Evolutionary conservation across 352 stramenopile species (phyloP).

Genomic region (Pythium angustatum): DNA sequence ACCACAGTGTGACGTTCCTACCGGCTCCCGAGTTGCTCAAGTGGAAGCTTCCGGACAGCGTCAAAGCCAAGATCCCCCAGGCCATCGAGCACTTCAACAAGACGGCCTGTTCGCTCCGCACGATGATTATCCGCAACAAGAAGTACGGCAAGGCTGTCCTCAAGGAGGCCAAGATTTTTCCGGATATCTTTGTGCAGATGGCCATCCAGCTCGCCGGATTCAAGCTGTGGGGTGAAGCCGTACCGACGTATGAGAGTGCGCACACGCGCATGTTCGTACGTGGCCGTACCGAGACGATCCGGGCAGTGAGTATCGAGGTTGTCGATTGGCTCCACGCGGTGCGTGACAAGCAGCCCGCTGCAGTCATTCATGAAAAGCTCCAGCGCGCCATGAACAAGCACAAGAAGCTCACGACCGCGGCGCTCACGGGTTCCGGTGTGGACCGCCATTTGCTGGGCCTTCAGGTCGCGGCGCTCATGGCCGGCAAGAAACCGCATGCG

Average conservation of each 20-base stretch:
- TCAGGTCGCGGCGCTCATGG: conserved; percentile 79
- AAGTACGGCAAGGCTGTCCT: conserved; percentile 84
- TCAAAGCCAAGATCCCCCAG: conserved; percentile 41
- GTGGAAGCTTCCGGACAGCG: conserved; percentile 47
- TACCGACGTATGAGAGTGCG: conserved; percentile 94
- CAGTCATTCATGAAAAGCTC: conserved; percentile 57
- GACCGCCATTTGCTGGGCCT: conserved; percentile 94
- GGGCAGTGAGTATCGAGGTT: conserved; percentile 74
- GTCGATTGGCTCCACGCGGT: conserved; percentile 76
- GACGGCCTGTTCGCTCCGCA: conserved; percentile 69
- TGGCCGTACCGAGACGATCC: conserved; percentile 90
- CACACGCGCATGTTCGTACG: conserved; percentile 93
- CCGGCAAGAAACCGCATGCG: conserved; percentile 56
- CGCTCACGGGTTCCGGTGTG: conserved; percentile 68
- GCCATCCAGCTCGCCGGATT: conserved; percentile 92
- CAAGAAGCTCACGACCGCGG: conserved; percentile 79
- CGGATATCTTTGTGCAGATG: conserved; percentile 95
- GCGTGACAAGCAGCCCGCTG: conserved; percentile 43
- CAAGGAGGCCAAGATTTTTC: conserved; percentile 78
- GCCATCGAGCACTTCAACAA: conserved; percentile 69
- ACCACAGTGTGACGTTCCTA: conserved; percentile 54
- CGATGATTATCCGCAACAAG: conserved; percentile 79
- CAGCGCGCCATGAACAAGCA: conserved; percentile 81
- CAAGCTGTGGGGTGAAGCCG: conserved; percentile 83
- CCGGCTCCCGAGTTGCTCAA: conserved; percentile 55